Evolutionary conservation across 306 rosid genomes (phyloP), one percentile per base, ranked within the genome.

Genomic region (Hylodesmum podocarpum): DNA sequence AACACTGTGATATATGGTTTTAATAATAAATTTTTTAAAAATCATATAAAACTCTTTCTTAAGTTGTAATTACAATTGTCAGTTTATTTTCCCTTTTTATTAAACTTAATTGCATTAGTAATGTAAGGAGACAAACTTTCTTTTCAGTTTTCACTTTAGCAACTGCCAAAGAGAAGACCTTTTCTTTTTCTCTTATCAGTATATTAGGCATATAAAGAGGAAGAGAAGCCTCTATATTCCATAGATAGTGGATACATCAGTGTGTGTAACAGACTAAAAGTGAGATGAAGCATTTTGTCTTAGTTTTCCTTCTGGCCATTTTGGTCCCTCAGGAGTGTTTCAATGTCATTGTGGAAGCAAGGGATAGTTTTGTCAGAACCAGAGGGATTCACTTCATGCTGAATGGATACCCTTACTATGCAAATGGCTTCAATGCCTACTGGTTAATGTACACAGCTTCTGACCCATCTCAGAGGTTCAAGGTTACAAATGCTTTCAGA

Each of bases 381-480:
- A 87, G 87, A 75, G 93, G 98, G 34, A 76, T 78, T 18, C 94
- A 86, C 68, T 94, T 94, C 66, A 36, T 87, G 81, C 16, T 88
- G 57, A 88, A 94, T 81, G 97, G 94, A 3, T 82, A 62, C 46
- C 97, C 97, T 25, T 94, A 71, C 80, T 94, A 88, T 78, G 96
- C 97, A 59, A 91, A 94, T 72, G 97, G 98, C 19, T 94, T 94
- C 84, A 94, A 94, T 80, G 98, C 90, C 18, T 94, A 91, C 81
- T 94, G 98, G 98, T 76, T 94, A 21, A 94, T 94, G 98, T 90
- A 90, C 36, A 51, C 82, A 50, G 98, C 89, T 75, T 86, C 97
- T 19, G 96, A 94, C 61, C 94, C 94, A 19, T 87, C 98, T 82
- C 94, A 90, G 78, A 91, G 97, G 64, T 83, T 44, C 85, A 86